Evolutionary conservation across 495 filamentous ascomycete species (phyloP).

Genomic region (Neurospora sp.): DNA sequence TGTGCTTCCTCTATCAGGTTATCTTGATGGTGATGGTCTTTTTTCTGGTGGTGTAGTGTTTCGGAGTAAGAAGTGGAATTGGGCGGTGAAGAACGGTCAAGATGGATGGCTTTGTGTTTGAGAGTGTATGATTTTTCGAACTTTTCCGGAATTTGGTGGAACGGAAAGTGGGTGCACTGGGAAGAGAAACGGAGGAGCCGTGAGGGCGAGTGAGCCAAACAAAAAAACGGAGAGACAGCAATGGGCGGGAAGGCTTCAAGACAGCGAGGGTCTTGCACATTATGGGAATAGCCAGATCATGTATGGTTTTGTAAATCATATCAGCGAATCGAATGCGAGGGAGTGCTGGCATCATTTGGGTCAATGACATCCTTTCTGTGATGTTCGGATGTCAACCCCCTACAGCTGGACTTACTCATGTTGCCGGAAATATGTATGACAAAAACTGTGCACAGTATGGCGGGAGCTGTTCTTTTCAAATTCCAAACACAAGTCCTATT

Average conservation of each 20-base stretch:
- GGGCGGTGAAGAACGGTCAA: not conserved
- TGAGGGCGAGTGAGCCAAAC: not conserved
- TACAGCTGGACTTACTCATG: not conserved
- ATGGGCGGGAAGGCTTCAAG: not conserved
- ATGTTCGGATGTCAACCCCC: not conserved
- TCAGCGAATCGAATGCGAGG: not conserved
- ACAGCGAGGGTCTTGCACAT: not conserved
- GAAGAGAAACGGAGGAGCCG: not conserved
- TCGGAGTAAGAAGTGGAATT: not conserved
- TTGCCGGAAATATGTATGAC: not conserved
- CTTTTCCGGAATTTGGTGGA: not conserved
- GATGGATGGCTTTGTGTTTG: not conserved
- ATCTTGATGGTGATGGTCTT: not conserved
- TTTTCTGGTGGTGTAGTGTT: not conserved
- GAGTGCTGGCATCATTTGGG: not conserved
- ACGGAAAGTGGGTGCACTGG: not conserved
- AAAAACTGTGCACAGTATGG: not conserved
- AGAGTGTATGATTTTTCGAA: not conserved
- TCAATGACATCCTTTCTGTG: not conserved
- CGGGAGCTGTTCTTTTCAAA: not conserved
- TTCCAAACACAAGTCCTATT: not conserved
- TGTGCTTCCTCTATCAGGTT: not conserved
- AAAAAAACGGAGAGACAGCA: not conserved
- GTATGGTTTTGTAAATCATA: not conserved
- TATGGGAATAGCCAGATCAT: not conserved